These are phyloP conservation scores for Metschnikowia kunwiensis DNA, from an alignment of 805 yeast species.

Conservation along the genomic window DNA sequence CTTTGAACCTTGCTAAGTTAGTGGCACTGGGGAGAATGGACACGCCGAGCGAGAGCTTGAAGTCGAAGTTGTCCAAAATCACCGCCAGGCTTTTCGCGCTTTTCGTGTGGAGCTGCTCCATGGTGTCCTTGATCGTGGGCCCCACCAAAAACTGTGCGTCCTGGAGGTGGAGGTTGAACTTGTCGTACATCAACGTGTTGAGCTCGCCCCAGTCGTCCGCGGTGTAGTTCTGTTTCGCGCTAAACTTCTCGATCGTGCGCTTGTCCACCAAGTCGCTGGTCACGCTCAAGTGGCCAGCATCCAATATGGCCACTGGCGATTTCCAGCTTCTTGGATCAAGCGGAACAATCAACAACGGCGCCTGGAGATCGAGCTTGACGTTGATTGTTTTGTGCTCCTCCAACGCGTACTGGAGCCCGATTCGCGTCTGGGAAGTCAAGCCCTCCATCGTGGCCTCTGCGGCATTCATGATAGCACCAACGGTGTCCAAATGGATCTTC, in stretches of 20 bases:
- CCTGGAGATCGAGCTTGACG: slow-evolving; percentile 83
- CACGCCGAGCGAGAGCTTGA: slow-evolving; percentile 71
- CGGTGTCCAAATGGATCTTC: slow-evolving; percentile 76
- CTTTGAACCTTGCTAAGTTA: slow-evolving; percentile 65
- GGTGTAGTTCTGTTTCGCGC: slow-evolving; percentile 55
- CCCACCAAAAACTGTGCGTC: slow-evolving; percentile 91
- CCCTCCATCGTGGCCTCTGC: slow-evolving; percentile 96
- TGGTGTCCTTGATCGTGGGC: slow-evolving; percentile 71
- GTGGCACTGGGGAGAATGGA: slow-evolving; percentile 83
- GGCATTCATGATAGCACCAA: slow-evolving; percentile 86
- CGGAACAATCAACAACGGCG: slow-evolving; percentile 88
- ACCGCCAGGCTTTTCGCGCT: slow-evolving; percentile 47
- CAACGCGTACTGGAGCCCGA: slow-evolving; percentile 89
- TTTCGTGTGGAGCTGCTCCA: slow-evolving; percentile 59
- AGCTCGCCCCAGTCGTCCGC: slow-evolving; percentile 72
- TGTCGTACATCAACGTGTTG: slow-evolving; percentile 83
- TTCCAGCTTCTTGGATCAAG: slow-evolving; percentile 73
- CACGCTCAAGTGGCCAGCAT: slow-evolving; percentile 92
- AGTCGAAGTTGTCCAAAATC: slow-evolving; percentile 71
- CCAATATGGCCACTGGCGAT: slow-evolving; percentile 86
- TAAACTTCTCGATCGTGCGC: slow-evolving; percentile 63
- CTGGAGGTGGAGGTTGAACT: slow-evolving; percentile 68
- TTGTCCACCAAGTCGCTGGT: slow-evolving; percentile 76
- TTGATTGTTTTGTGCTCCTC: slow-evolving; percentile 92
- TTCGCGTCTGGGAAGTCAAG: slow-evolving; percentile 79